Base-by-base conservation (phyloP, 106 monocot species). In the Platanthera guangdongensis region DNA sequence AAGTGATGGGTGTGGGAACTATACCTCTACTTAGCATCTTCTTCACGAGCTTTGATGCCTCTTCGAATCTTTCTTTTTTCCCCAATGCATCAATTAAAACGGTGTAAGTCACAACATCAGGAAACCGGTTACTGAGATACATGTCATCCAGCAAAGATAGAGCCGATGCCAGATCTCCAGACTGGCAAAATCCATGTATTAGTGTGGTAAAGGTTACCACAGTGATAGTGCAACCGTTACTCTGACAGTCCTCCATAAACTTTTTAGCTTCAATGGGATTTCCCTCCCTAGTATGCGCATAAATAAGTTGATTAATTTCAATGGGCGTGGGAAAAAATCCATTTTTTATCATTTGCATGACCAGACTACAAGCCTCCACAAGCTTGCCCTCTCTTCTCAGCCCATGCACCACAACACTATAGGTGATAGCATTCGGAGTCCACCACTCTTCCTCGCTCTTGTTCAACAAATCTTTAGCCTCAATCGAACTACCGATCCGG, bases 361-460 rank as follows among this genome's bases (percentile, higher is more conserved):
- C 84, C 74, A 94, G 83, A 74, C 92, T 85, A 74, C 91, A 89
- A 21, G 94, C 91, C 82, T 92, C 91, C 4, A 73, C 28, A 68
- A 99, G 74, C 81, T 88, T 94, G 7, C 91, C 89, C 73, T 99
- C 97, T 67, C 94, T 89, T 60, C 91, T 84, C 9, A 99, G 80
- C 45, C 94, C 97, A 76, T 94, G 94, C 74, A 97, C 65, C 12
- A 99, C 86, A 25, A 90, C 97, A 82, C 97, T 99, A 75, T 94
- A 99, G 8, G 94, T 80, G 49, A 94, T 82, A 25, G 46, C 75
- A 74, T 52, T 94, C 50, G 97, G 97, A 45, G 86, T 91, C 97
- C 97, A 99, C 91, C 91, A 94, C 48, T 99, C 94, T 52, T 92
- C 86, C 32, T 94, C 94, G 49, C 90, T 94, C 74, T 82, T 90